Percentiles rank a stretch among this genome's conserved stretches.
phyloP scores from a whole-genome alignment of 1,139 yeast genomes.

The Nadsonia commutata region DNA sequence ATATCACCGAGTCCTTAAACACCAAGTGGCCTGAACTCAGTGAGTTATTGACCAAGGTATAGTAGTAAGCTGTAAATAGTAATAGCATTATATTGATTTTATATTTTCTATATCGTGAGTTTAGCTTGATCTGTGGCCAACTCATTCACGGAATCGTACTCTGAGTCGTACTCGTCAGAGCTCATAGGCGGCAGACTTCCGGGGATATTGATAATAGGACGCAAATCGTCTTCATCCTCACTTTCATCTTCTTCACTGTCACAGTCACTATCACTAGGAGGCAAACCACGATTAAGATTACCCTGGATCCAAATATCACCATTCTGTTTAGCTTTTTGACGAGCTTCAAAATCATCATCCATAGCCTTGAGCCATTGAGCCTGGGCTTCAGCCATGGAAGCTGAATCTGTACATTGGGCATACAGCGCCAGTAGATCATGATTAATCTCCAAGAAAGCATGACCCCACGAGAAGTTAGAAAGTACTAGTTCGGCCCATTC shows the following conservation, averaged over 20 bases:
- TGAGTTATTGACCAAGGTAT: neutral
- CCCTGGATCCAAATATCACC: neutral
- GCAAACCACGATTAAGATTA: neutral
- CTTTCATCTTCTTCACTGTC: neutral
- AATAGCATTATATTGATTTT: neutral
- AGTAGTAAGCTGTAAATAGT: neutral
- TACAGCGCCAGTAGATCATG: constrained; percentile 63
- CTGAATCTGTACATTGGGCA: constrained; percentile 67
- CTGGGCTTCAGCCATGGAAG: constrained; percentile 59
- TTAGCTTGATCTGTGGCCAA: neutral
- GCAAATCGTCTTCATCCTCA: neutral
- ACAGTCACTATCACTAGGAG: neutral
- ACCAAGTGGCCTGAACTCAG: neutral
- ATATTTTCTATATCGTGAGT: neutral
- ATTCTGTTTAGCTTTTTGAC: neutral
- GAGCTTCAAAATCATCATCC: constrained; percentile 35
- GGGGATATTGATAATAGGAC: neutral
- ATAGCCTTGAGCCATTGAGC: constrained; percentile 56
- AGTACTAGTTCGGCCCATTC: constrained; percentile 80
- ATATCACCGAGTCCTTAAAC: neutral
- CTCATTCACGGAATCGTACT: neutral
- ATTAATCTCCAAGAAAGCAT: constrained; percentile 68
- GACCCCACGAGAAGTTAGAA: constrained; percentile 85
- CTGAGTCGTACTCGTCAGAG: neutral
- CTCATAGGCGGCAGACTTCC: neutral